Percentiles rank a stretch among this genome's conserved stretches.
Evolutionary conservation across 164 flowering plant species (phyloP).

Genomic region (Stephania japonica): DNA sequence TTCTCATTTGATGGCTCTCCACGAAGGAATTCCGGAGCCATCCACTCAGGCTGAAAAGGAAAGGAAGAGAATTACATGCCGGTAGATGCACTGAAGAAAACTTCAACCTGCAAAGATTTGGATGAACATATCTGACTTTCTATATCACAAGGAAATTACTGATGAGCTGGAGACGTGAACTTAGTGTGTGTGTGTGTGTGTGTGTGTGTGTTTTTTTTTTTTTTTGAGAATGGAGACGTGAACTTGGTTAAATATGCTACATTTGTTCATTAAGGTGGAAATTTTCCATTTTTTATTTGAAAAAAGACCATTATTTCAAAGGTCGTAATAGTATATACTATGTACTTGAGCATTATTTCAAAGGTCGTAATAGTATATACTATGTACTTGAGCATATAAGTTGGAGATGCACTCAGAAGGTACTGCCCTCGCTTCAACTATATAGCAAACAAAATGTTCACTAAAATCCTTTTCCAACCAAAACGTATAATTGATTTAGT

Average conservation of each 20-base stretch:
- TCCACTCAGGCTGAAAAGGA: slow-evolving; percentile 94
- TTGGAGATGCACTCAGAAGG: background rate
- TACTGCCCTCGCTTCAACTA: background rate
- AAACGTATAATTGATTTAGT: background rate
- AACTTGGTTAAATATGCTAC: no score
- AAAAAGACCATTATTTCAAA: background rate
- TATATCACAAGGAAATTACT: slow-evolving; percentile 3
- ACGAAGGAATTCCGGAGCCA: slow-evolving; percentile 99
- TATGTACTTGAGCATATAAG: no score
- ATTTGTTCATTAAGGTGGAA: no score
- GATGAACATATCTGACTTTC: slow-evolving; percentile 20
- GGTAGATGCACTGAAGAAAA: slow-evolving; percentile 22
- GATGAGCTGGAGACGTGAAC: slow-evolving; percentile 1
- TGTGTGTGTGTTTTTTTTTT: no score
- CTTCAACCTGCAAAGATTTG: slow-evolving; percentile 29
- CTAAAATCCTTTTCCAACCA: background rate
- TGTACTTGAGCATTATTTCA: no score
- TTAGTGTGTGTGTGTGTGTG: no score
- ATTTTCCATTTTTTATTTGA: background rate
- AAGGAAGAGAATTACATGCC: slow-evolving; percentile 31
- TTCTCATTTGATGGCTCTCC: slow-evolving; percentile 94
- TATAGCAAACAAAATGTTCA: background rate
- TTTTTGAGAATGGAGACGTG: no score
- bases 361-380: background rate
- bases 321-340: background rate